Evolutionary conservation across 2,329 filamentous ascomycete species (phyloP), one percentile per base, ranked within the genome.

Genomic region (Gaeumannomyces sp.): DNA sequence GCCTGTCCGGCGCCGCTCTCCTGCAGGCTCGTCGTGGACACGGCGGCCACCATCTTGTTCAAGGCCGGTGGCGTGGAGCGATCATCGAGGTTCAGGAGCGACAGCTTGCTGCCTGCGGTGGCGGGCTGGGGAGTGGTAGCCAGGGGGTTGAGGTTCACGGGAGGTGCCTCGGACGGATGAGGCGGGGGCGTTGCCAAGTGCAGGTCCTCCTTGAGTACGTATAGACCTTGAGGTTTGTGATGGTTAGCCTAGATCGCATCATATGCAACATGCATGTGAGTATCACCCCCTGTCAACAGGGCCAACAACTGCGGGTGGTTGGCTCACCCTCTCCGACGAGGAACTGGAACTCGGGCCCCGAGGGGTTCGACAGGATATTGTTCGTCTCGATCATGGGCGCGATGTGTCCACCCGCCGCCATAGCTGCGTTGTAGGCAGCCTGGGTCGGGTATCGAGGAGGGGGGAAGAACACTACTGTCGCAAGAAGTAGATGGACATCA

Each of bases 151-250:
- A 91, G 90, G 73, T 96, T 97, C 65, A 90, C 79, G 57, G 93
- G 79, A 28, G 93, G 93, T 16, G 92, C 89, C 80, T 99, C 95
- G 67, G 93, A 97, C 28, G 95, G 95, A 77, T 99, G 95, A 19
- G 93, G 93, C 68, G 94, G 94, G 65, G 95, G 95, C 45, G 93
- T 97, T 59, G 95, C 94, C 65, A 99, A 88, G 70, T 93, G 90
- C 33, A 99, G 81, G 75, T 97, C 92, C 77, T 99, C 94, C 75
- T 93, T 90, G 59, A 98, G 85, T 28, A 91, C 84, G 73, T 99
- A 99, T 67, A 91, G 94, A 72, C 93, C 92, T 95, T 70, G 64
- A 45, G 31, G 71, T 59, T 63, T 29, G 45, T 53, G 2, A 25
- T 22, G n/a, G 19, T 59, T 53, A 66, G 31, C 63, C n/a, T 45